Evolutionary conservation across 371 early-diverging fungal species (phyloP).

Genomic region (Mucor plumbeus): DNA sequence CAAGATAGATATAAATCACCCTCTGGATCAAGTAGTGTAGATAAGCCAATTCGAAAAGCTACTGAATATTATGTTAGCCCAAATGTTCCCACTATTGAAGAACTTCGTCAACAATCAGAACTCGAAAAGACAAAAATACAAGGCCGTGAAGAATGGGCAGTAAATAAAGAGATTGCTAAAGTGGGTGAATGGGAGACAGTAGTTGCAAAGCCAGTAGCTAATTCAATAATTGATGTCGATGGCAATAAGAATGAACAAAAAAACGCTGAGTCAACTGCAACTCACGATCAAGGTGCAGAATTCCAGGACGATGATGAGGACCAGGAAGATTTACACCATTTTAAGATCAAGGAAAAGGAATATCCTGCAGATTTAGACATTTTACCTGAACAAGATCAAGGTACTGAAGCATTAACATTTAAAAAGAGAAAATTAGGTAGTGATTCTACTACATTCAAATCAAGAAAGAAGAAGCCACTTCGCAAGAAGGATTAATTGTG

Average conservation of each 20-base stretch:
- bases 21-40: neutral
- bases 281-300: slow-evolving; percentile 42
- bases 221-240: neutral
- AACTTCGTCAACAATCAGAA: slow-evolving; percentile 19
- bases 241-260: neutral
- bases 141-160: slow-evolving; percentile 49
- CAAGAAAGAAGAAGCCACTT: slow-evolving; percentile 29
- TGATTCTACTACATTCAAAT: slow-evolving; percentile 8
- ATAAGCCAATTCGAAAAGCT: slow-evolving; percentile 1
- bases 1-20: slow-evolving; percentile 10
- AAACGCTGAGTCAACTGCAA: slow-evolving; percentile 18
- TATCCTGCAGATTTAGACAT: slow-evolving; percentile 30
- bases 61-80: slow-evolving; percentile 22
- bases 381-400: slow-evolving; percentile 22
- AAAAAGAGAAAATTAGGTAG: slow-evolving; percentile 57
- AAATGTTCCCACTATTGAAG: slow-evolving; percentile 29
- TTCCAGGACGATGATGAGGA: slow-evolving; percentile 58
- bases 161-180: slow-evolving; percentile 33
- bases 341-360: slow-evolving; percentile 64
- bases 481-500: slow-evolving; percentile 29
- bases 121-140: slow-evolving; percentile 15
- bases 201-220: slow-evolving; percentile 14
- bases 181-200: slow-evolving; percentile 53
- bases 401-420: slow-evolving; percentile 43
- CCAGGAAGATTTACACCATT: slow-evolving; percentile 54